Evolutionary conservation across 495 filamentous ascomycete species (phyloP).

Genomic region (Lasiosphaeria hispida): DNA sequence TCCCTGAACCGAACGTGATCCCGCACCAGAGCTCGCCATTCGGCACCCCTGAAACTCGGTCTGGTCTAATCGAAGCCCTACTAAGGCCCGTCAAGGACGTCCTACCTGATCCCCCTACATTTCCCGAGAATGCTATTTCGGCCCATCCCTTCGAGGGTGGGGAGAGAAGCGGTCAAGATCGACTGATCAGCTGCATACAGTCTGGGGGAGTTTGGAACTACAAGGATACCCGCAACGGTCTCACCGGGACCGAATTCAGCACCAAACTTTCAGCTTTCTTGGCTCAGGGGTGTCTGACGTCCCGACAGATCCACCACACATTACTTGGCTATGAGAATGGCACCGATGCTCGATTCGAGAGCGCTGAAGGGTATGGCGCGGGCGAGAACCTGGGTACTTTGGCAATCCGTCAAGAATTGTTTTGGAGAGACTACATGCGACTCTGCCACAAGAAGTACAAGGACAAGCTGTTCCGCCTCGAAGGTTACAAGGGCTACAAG

Average conservation of each 20-base stretch:
- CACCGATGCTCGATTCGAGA: conserved; percentile 33
- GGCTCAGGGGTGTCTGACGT: conserved; percentile 63
- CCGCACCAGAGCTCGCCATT: conserved; percentile 59
- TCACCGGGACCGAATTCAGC: conserved; percentile 64
- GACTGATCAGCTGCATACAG: conserved; percentile 56
- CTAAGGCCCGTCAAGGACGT: conserved; percentile 47
- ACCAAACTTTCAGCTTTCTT: conserved; percentile 70
- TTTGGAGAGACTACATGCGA: conserved; percentile 76
- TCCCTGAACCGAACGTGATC: conserved; percentile 44
- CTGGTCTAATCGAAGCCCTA: conserved; percentile 50
- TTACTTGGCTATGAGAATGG: conserved; percentile 63
- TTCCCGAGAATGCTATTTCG: conserved; percentile 47
- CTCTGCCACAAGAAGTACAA: conserved; percentile 66
- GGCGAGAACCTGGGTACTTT: conserved; percentile 68
- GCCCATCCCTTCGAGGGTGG: conserved; percentile 69
- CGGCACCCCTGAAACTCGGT: conserved; percentile 51
- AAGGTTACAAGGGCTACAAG: conserved; percentile 51
- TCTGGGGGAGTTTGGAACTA: conserved; percentile 58
- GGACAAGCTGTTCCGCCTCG: conserved; percentile 54
- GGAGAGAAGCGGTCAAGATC: conserved; percentile 51
- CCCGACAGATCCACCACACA: conserved; percentile 62
- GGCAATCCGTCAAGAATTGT: conserved; percentile 64
- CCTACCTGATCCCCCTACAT: conserved; percentile 38
- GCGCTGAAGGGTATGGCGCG: conserved; percentile 52
- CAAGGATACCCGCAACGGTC: conserved; percentile 65